These are phyloP conservation scores for Apophysomyces variabilis DNA, from an alignment of 371 early-diverging fungal species.

Conservation along the genomic window DNA sequence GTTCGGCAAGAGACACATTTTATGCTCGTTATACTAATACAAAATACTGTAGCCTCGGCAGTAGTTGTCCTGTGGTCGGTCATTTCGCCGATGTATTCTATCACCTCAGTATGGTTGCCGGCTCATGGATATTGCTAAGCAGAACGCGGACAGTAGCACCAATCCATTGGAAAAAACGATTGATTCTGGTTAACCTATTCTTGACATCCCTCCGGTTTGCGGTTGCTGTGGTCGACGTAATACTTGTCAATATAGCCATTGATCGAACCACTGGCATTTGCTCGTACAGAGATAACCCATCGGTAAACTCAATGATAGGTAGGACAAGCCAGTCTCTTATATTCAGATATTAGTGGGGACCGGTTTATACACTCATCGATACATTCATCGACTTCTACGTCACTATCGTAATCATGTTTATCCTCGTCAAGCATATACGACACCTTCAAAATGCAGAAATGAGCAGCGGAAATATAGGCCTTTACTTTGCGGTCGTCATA, in stretches of 20 bases:
- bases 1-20: background rate
- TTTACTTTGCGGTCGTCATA: slow-evolving; percentile 40
- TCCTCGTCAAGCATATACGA: slow-evolving; percentile 38
- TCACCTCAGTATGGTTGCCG: slow-evolving; percentile 41
- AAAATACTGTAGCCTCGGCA: background rate
- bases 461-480: slow-evolving; percentile 27
- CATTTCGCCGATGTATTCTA: slow-evolving; percentile 40
- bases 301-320: background rate
- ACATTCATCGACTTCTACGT: slow-evolving; percentile 47
- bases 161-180: slow-evolving; percentile 19
- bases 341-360: slow-evolving; percentile 37
- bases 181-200: slow-evolving; percentile 13
- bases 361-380: slow-evolving; percentile 47
- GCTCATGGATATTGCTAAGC: slow-evolving; percentile 30
- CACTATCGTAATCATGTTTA: slow-evolving; percentile 34
- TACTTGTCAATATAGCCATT: slow-evolving; percentile 18
- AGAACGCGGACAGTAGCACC: slow-evolving; percentile 40
- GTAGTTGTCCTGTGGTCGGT: slow-evolving; percentile 22
- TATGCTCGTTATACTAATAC: background rate
- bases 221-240: slow-evolving; percentile 36
- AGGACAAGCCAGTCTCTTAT: background rate
- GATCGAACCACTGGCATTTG: background rate
- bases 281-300: background rate
- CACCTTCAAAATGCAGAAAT: slow-evolving; percentile 21
- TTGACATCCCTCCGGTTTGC: slow-evolving; percentile 23